These are phyloP conservation scores for Euphorbia corollata DNA, from an alignment of 441 rosid species.

Conservation along the genomic window DNA sequence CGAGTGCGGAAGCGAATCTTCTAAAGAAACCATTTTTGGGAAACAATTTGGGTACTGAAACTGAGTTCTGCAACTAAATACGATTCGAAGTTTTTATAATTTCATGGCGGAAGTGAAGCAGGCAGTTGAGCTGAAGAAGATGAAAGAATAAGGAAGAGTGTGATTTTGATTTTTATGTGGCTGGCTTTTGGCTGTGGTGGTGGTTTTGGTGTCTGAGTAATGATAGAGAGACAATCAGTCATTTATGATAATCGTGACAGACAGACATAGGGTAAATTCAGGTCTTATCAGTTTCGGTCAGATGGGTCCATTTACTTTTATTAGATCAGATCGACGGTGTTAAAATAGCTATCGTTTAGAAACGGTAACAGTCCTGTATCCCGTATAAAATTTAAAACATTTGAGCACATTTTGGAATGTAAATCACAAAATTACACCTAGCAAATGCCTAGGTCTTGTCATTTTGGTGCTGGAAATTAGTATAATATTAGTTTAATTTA, in stretches of 20 bases:
- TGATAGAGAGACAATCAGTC: slow-evolving; percentile 18
- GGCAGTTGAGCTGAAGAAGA: neutral
- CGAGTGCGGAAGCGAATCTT: slow-evolving; percentile 46
- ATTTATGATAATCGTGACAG: neutral
- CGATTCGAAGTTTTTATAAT: slow-evolving; percentile 1
- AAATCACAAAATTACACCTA: neutral
- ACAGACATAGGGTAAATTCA: slow-evolving; percentile 20
- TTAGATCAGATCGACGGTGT: slow-evolving; percentile 1
- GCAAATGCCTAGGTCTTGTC: neutral
- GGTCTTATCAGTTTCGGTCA: slow-evolving; percentile 10
- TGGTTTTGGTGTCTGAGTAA: slow-evolving; percentile 29
- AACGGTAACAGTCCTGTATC: neutral
- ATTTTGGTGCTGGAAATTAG: neutral
- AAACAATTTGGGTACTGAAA: no score
- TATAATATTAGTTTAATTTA: no score
- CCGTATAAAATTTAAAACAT: neutral
- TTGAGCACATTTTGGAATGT: neutral
- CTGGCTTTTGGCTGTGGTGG: slow-evolving; percentile 21
- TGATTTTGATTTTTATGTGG: neutral
- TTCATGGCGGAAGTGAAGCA: slow-evolving; percentile 19
- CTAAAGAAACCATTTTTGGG: slow-evolving; percentile 59
- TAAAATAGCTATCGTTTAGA: neutral
- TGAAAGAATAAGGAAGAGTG: neutral
- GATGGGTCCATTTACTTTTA: neutral
- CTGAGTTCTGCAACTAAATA: no score